Base-by-base conservation (phyloP, 192 early-diverging fungal species). In the Coemansia sp. region DNA sequence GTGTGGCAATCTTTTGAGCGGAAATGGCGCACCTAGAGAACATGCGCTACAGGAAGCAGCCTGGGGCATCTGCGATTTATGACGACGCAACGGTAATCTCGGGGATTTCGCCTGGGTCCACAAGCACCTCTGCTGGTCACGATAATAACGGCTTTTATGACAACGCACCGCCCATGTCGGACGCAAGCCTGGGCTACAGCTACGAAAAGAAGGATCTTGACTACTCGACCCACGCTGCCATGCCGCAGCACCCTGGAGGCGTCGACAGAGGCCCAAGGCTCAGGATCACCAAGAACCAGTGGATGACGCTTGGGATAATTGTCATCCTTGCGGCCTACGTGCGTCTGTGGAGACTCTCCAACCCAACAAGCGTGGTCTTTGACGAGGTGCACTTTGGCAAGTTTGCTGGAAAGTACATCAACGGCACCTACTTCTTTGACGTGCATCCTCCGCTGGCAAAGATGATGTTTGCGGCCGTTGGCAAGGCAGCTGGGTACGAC, bases 301-400 rank as follows among this genome's bases (percentile, higher is more conserved):
- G 76, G 75, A 72, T 82, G 51, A 74, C 76, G 38, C 69, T 85
- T 17, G 84, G 61, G 19, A 46, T 78, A 16, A 72, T 85, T 20
- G 65, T 74, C n/a, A n/a, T 84, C 2, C 37, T 74, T 10, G 79
- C 79, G 2, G 78, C 77, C 22, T 84, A 84, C 55, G 70, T 76
- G 22, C 83, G 83, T 2, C 63, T 84, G 63, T 77, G 81, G 81
- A 42, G 72, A 43, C 73, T 84, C 20, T 75, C 67, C 20, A 76
- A 76, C 61, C 82, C 82, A 4, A 43, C 70, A 43, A 68, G 71
- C 60, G 84, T 84, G 49, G 81, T 84, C 20, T 99, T 99, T 76
- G 95, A 99, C 79, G 97, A 99, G 83, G 97, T 99, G 43, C 97
- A 99, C 63, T 99, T 99, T 85, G 97, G 97, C 64, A 97, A 97